Base-by-base conservation (phyloP, 768 basidiomycete genomes). In the Gelatoporia subvermispora region DNA sequence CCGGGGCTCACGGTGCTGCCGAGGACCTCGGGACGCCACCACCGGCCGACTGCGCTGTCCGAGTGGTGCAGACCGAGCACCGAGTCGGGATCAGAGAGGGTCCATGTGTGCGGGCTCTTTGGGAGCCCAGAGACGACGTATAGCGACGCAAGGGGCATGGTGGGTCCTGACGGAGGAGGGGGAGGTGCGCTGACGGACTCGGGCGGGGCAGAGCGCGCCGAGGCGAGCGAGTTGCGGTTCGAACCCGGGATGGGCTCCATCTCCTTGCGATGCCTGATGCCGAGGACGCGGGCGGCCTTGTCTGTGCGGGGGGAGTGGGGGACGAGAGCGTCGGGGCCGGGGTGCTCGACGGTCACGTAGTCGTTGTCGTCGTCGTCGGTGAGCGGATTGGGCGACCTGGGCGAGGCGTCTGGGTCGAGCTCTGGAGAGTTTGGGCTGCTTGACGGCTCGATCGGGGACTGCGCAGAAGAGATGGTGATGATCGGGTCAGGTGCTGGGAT, bases 11-110 rank as follows among this genome's bases (percentile, higher is more conserved):
- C 80, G 43, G 87, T 90, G 63, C 85, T 88, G 3, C 93, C 92
- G 17, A 94, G 79, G 13, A 93, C 89, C 66, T 94, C 92, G 39
- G 93, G 86, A 40, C 90, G 72, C 90, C 90, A 94, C 84, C 88
- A 93, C 41, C 90, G 78, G 55, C 77, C 82, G 48, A 93, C 91
- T 43, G 90, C 92, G 49, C 88, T 85, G 39, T 91, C 88, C 36
- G 78, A 75, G 60, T 94, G 92, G 58, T 88, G 82, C 43, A 93
- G 75, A 41, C 88, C 89, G 43, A 85, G 68, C 45, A 90, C 84
- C 1, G 88, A 78, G 64, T 91, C 88, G 0, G 84, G 83, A 64
- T 93, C 92, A 0, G 88, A 84, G 38, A 92, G 78, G 16, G 88
- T 88, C 91, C 93, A 94, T 10, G 87, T 91, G 64, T 89, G 82